Conservation (phyloP, 441 rosid genomes). For the Jatropha podagrica region DNA sequence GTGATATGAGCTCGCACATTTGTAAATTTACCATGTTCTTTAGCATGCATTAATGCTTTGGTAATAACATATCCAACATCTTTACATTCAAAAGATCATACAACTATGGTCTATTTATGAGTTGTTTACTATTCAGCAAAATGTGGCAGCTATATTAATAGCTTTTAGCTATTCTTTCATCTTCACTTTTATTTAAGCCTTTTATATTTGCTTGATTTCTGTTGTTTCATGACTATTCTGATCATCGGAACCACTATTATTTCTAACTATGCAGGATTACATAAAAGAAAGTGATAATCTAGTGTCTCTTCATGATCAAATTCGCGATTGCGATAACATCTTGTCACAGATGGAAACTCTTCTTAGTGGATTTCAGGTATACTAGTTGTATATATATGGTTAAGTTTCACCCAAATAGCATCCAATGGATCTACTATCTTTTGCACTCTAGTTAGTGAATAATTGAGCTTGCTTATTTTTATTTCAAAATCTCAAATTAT, state of each 20-base stretch:
- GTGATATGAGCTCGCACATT: neutral
- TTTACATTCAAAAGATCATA: neutral
- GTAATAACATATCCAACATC: neutral
- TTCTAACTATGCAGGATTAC: constrained; percentile 64
- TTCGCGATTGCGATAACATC: constrained; percentile 89
- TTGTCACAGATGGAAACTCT: constrained; percentile 98
- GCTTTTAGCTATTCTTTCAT: neutral
- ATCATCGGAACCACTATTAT: constrained; percentile 13
- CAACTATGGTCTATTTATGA: neutral
- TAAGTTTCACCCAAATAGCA: neutral
- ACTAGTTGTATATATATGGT: constrained; percentile 9
- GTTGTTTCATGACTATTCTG: neutral
- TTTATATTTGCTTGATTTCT: constrained; percentile 8
- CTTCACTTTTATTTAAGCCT: constrained; percentile 1
- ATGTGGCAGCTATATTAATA: neutral
- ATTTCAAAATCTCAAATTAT: neutral
- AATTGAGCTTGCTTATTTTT: neutral
- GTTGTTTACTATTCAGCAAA: constrained; percentile 6
- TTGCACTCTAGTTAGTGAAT: neutral
- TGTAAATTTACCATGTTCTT: neutral
- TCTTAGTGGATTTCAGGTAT: constrained; percentile 97
- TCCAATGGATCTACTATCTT: neutral
- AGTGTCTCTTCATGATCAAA: constrained; percentile 97
- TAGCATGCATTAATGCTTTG: neutral
- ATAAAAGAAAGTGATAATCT: constrained; percentile 96